A percentile compares a stretch with the other conserved stretches of the same genome.
These are phyloP conservation scores for Aspergillus campestris DNA, from an alignment of 495 filamentous ascomycete species.

Conservation along the genomic window DNA sequence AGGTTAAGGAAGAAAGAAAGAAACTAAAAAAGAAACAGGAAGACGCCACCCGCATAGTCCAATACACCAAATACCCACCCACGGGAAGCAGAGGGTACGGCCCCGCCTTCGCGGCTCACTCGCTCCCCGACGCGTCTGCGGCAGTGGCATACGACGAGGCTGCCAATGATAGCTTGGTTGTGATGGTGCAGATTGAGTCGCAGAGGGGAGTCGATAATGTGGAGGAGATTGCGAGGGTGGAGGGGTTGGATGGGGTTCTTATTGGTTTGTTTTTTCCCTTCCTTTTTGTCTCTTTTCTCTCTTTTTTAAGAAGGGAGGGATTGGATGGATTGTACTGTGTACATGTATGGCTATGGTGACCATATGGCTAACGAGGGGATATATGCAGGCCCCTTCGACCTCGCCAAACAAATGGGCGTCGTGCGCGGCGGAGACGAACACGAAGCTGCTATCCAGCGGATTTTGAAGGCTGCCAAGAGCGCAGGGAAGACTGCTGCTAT, in stretches of 20 bases:
- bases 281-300: no score
- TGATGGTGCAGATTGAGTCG: conserved; percentile 42
- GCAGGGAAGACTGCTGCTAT: conserved; percentile 73
- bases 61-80: neutral
- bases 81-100: neutral
- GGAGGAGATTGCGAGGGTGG: conserved; percentile 39
- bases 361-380: neutral
- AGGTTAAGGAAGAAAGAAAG: neutral
- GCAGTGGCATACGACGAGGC: conserved; percentile 20
- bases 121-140: no score
- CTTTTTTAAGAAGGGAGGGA: no score
- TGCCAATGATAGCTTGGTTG: conserved; percentile 27
- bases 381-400: conserved; percentile 54
- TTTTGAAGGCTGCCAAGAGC: conserved; percentile 51
- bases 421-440: conserved; percentile 31
- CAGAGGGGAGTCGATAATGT: conserved; percentile 38
- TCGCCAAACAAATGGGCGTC: conserved; percentile 32
- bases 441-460: conserved; percentile 55
- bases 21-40: neutral
- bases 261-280: conserved; percentile 20
- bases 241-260: conserved; percentile 36
- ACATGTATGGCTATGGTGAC: neutral
- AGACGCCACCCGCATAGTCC: neutral
- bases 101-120: no score
- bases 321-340: no score